These are phyloP conservation scores for Ormosia emarginata DNA, from an alignment of 306 rosid genomes.

Conservation along the genomic window DNA sequence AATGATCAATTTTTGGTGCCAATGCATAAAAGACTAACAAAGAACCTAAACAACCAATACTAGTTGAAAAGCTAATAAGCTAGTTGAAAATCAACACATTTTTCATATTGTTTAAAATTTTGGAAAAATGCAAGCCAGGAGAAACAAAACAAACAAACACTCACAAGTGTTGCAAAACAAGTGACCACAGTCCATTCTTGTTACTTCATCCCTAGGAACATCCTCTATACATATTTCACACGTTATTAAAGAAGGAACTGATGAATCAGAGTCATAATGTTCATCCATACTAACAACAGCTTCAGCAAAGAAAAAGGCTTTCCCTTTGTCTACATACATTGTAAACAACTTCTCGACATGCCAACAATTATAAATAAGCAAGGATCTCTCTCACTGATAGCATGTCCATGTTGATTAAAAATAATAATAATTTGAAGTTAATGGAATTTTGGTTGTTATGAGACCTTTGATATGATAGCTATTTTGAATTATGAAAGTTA, in stretches of 20 bases:
- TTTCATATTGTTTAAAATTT: neutral
- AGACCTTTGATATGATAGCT: no score
- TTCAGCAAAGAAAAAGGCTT: constrained; percentile 43
- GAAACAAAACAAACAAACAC: constrained; percentile 25
- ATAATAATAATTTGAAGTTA: no score
- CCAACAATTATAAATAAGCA: constrained; percentile 85
- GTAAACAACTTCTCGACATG: constrained; percentile 71
- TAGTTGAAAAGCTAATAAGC: no score
- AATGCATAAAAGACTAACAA: neutral
- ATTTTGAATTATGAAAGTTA: no score
- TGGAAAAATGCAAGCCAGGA: neutral
- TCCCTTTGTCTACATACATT: constrained; percentile 68
- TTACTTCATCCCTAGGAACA: constrained; percentile 50
- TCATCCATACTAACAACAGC: constrained; percentile 74
- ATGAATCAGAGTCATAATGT: constrained; percentile 28
- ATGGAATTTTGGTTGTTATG: no score
- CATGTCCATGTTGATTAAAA: no score
- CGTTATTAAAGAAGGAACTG: constrained; percentile 28
- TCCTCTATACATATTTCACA: constrained; percentile 83
- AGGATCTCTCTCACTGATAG: constrained; percentile 55
- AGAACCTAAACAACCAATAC: constrained; percentile 1
- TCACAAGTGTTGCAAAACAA: constrained; percentile 83
- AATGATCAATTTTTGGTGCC: neutral
- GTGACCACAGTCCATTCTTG: constrained; percentile 93
- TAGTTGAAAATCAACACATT: neutral